phyloP scores from a whole-genome alignment of 2,329 filamentous ascomycete species.

The Epicoccum nigrum region DNA sequence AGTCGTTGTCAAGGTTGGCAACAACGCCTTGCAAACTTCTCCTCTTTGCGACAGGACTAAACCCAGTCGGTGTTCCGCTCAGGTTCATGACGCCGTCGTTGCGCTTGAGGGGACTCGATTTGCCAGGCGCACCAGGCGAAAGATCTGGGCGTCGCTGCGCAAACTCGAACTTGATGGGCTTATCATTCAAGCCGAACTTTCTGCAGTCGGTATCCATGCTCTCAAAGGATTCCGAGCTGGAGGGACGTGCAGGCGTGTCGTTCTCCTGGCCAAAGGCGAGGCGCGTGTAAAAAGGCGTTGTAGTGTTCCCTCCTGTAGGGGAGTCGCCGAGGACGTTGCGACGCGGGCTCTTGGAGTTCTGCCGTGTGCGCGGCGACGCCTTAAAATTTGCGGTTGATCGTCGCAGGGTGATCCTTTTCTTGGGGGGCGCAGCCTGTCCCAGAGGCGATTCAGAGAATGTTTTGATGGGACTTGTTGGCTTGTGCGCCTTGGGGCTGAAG shows the following conservation, averaged over 20 bases:
- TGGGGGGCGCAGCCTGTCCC: conserved; percentile 62
- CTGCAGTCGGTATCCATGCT: conserved; percentile 46
- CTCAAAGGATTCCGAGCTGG: conserved; percentile 28
- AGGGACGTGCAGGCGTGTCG: conserved; percentile 40
- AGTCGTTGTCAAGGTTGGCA: conserved; percentile 64
- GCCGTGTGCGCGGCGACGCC: conserved; percentile 69
- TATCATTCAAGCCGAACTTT: conserved; percentile 51
- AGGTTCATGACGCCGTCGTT: conserved; percentile 89
- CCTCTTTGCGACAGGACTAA: conserved; percentile 88
- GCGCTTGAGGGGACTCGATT: conserved; percentile 86
- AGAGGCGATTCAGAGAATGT: conserved; percentile 64
- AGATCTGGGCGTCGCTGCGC: conserved; percentile 35
- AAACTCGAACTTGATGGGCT: conserved; percentile 57
- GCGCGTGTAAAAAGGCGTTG: conserved; percentile 59
- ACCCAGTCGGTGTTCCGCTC: conserved; percentile 72
- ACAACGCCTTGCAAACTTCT: conserved; percentile 81
- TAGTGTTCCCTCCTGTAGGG: conserved; percentile 72
- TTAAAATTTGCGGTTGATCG: conserved; percentile 58
- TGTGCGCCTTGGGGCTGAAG: conserved; percentile 50
- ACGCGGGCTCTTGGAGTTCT: conserved; percentile 76
- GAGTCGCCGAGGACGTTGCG: conserved; percentile 70
- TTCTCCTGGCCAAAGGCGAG: conserved; percentile 56
- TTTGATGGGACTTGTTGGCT: conserved; percentile 57
- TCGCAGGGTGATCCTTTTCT: conserved; percentile 60
- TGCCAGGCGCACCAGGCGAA: conserved; percentile 53